Evolutionary conservation across 106 monocot genomes (phyloP), one percentile per base, ranked within the genome.

Genomic region (Phalaenopsis equestris): DNA sequence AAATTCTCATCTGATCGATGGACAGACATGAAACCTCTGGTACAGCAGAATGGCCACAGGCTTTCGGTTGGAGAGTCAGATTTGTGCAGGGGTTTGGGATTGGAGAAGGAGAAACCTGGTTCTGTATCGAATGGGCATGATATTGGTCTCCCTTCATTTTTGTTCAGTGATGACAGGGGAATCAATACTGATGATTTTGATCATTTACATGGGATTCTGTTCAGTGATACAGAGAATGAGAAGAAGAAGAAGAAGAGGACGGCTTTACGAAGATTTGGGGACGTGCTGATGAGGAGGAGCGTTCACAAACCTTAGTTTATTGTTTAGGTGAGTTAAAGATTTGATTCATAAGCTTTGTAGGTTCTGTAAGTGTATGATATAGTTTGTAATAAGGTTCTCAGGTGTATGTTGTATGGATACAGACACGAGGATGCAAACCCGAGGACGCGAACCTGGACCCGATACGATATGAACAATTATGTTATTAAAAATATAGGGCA

Each of bases 261-360:
- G 8, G 84, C 90, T 75, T 55, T 92, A 75, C 48, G 81, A 39
- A 92, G 57, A 70, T 88, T 92, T 68, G 88, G 86, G 16, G 88
- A 86, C 2, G 79, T 83, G 45, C 19, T 87, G 45, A 84, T 81
- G 77, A 85, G 90, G 47, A 83, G 79, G 77, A 85, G 83, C 83
- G 75, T 81, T 52, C 83, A 81, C 64, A 86, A 86, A 38, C 80
- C 83, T 55, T 85, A 80, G 42, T 65, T 23, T 52, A 12, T 52
- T 52, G 14, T 52, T 52, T 8, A 48, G 48, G 45, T 45, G 45
- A 3, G 45, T 45, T 45, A 48, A 30, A 30, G 30, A 30, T 30
- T 30, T 0, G 30, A 30, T 30, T 30, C 30, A 0, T 30, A 30
- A 30, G 30, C 30, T 30, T 30, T 30, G 30, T 30, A 30, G 30